Base-by-base conservation (phyloP, 305 asterid genomes). In the Solanum hybrid region DNA sequence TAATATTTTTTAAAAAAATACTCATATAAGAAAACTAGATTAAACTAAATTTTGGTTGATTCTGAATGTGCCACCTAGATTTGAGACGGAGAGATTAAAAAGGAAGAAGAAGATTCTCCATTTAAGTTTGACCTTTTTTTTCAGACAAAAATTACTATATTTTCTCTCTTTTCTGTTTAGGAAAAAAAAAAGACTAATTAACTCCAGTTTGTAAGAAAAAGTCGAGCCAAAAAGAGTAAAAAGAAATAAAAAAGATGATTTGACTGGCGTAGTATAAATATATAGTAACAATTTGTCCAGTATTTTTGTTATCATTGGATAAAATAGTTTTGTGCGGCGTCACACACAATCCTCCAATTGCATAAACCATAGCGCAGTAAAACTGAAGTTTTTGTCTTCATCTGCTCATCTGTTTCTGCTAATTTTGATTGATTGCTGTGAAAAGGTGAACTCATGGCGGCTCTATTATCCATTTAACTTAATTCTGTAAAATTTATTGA, bases 391-490 rank as follows among this genome's bases (percentile, higher is more conserved):
- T 89, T 81, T 89, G 90, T 65, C 83, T 83, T 83, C 89, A 31
- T 57, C 73, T 34, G 72, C 72, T 61, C 11, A 61, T 61, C 72
- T 61, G 20, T 57, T 89, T 72, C 45, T 39, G 79, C 33, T 29
- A 17, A 81, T 37, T 72, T 13, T 81, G 70, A 80, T 89, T 79
- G 85, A 88, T 76, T 41, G 65, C 73, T 20, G 45, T 20, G 14
- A 31, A 76, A 78, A 88, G 90, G 87, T 89, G 34, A 39, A 57
- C 77, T 29, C 37, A 32, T 89, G 34, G 79, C 41, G 75, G 90
- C 79, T 82, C 39, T 24, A 20, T 79, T 79, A 78, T 34, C 75
- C 38, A 29, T 2, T 45, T 83, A 10, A 83, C 88, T 83, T 7
- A 39, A 27, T 81, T 81, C 36, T 15, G 72, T 45, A 15, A 13